These are phyloP conservation scores for Cordyceps farinosa DNA, from an alignment of 2,329 filamentous ascomycete genomes.

Conservation along the genomic window DNA sequence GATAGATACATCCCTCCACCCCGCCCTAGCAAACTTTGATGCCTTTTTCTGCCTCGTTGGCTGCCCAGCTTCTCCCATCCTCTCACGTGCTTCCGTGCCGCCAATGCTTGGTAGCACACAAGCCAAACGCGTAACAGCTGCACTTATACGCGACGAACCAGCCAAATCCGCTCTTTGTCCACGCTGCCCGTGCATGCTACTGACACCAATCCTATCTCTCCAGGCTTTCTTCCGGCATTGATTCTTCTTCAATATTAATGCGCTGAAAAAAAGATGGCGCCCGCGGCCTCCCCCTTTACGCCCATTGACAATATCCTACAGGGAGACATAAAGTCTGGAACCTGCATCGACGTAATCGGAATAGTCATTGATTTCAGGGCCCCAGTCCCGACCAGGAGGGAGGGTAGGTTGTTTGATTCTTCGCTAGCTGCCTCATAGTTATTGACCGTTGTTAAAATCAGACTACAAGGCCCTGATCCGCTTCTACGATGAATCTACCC, in stretches of 20 bases:
- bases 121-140: constrained; percentile 2
- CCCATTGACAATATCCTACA: constrained; percentile 43
- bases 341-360: constrained; percentile 60
- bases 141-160: constrained; percentile 2
- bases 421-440: not conserved
- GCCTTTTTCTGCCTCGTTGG: not conserved
- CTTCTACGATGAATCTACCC: constrained; percentile 56
- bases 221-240: not conserved
- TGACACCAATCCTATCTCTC: not conserved
- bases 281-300: constrained; percentile 9
- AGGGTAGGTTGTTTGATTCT: constrained; percentile 39
- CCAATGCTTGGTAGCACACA: not conserved
- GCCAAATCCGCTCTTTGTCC: not conserved
- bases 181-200: not conserved
- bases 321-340: constrained; percentile 27
- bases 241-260: not conserved
- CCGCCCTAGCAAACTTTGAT: constrained; percentile 3
- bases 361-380: constrained; percentile 63
- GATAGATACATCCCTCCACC: not conserved
- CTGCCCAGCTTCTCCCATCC: not conserved
- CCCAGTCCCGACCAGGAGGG: constrained; percentile 47
- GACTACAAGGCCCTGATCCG: constrained; percentile 60
- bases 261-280: not conserved
- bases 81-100: constrained; percentile 16
- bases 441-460: constrained; percentile 26